A percentile compares a stretch with the other conserved stretches of the same genome.
These are phyloP conservation scores for Calocera cornea DNA, from an alignment of 768 basidiomycete genomes.

Conservation along the genomic window DNA sequence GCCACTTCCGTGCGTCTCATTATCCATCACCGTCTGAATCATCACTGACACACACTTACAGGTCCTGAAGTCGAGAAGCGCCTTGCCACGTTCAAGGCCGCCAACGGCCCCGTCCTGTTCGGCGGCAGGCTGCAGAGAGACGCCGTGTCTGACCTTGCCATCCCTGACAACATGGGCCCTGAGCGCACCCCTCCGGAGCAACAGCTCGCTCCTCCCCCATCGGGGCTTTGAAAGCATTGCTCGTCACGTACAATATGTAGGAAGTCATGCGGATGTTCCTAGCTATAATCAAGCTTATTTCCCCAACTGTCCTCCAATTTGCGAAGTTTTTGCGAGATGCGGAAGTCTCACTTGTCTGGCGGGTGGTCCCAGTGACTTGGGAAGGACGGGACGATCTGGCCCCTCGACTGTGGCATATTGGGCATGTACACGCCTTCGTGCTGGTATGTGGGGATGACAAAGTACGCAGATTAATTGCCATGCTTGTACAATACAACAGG, in stretches of 20 bases:
- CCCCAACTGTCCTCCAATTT: too few species aligned
- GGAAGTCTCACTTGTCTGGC: too few species aligned
- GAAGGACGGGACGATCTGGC: slow-evolving; percentile 22
- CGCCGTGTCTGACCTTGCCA: slow-evolving; percentile 52
- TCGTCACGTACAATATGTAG: not conserved
- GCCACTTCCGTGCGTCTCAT: slow-evolving; percentile 58
- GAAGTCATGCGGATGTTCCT: not conserved
- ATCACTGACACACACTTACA: not conserved
- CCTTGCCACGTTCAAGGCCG: slow-evolving; percentile 59
- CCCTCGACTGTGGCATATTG: slow-evolving; percentile 23
- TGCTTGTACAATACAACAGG: too few species aligned
- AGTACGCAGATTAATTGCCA: not conserved
- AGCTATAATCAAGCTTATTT: too few species aligned
- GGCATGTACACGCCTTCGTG: slow-evolving; percentile 24
- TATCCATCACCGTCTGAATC: not conserved
- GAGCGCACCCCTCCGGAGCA: not conserved
- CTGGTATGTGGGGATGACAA: slow-evolving; percentile 13
- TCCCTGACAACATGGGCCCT: slow-evolving; percentile 59
- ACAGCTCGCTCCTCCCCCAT: not conserved
- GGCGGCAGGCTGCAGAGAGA: slow-evolving; percentile 64
- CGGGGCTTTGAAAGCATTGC: not conserved
- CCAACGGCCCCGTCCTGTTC: slow-evolving; percentile 73
- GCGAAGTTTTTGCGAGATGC: too few species aligned
- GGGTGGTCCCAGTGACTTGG: too few species aligned
- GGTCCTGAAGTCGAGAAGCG: slow-evolving; percentile 80